Base-by-base conservation (phyloP, 257 asterid genomes). In the Solanum raphanifolium region DNA sequence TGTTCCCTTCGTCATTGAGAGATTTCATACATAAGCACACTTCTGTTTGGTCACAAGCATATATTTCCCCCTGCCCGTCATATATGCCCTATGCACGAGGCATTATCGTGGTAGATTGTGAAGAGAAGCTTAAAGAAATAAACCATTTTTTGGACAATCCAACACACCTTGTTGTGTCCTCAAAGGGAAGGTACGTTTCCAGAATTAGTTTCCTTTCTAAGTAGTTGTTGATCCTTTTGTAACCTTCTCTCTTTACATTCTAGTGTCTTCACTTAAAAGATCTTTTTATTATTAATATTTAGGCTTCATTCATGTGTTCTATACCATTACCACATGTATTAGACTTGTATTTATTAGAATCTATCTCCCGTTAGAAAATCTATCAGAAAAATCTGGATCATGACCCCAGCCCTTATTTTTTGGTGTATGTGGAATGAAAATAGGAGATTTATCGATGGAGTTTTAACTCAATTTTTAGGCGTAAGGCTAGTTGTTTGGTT, bases 131-230 rank as follows among this genome's bases (percentile, higher is more conserved):
- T 83, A 89, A 89, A 86, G 88, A 72, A 78, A 86, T 94, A 81
- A 79, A 86, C 18, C 88, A 74, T 23, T 93, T 91, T 89, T 86
- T 94, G 90, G 89, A 85, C 60, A 91, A 85, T 90, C 93, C 95
- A 35, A 48, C 87, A 39, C 92, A 91, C 88, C 74, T 94, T 20
- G 87, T 94, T 21, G 92, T 93, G 89, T 94, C 98, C 38, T 86
- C 91, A 69, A 92, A 86, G 60, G 98, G 94, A 92, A 94, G 98
- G 96, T 94, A 91, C 48, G 52, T 48, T 86, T 73, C 78, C 41
- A 31, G 48, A 46, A 69, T 71, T 52, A 82, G 71, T 82, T 48
- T 82, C 86, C 35, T 82, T 34, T 20, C 65, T 29, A 48, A 82
- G 43, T 82, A 29, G 71, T 48, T 29, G 66, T 43, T 31, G 69